phyloP scores from a whole-genome alignment of 352 stramenopile genomes.

The Globisporangium orthogonon region DNA sequence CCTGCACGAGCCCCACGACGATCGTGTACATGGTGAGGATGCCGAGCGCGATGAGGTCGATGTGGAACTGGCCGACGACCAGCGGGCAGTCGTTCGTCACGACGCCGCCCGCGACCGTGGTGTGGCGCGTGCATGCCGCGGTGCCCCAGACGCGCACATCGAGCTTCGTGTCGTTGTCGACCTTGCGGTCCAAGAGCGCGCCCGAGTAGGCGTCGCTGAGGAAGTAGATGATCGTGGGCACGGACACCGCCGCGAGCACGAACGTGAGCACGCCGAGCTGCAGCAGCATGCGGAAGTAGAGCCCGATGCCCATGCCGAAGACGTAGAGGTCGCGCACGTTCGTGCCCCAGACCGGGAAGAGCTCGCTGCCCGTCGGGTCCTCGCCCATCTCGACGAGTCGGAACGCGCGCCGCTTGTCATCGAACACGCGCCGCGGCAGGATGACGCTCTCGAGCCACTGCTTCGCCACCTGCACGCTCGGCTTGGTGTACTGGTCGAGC shows the following conservation, averaged over 20 bases:
- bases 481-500: slow-evolving; percentile 33
- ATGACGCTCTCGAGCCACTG: slow-evolving; percentile 53
- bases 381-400: slow-evolving; percentile 69
- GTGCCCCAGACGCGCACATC: slow-evolving; percentile 50
- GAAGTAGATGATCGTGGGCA: slow-evolving; percentile 65
- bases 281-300: slow-evolving; percentile 77
- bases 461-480: slow-evolving; percentile 30
- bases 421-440: slow-evolving; percentile 39
- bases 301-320: slow-evolving; percentile 69
- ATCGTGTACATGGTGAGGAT: slow-evolving; percentile 46
- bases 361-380: slow-evolving; percentile 34
- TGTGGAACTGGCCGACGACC: slow-evolving; percentile 38
- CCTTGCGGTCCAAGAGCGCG: slow-evolving; percentile 17
- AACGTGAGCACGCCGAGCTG: slow-evolving; percentile 45
- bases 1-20: slow-evolving; percentile 31
- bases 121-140: slow-evolving; percentile 47
- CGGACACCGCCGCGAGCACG: slow-evolving; percentile 46
- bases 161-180: slow-evolving; percentile 23
- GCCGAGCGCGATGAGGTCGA: slow-evolving; percentile 48
- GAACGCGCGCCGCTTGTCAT: slow-evolving; percentile 32
- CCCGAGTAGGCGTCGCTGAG: slow-evolving; percentile 53
- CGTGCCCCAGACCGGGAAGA: slow-evolving; percentile 60
- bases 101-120: neutral
- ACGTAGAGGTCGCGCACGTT: slow-evolving; percentile 47
- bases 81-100: slow-evolving; percentile 48